phyloP scores from a whole-genome alignment of 495 filamentous ascomycete genomes.

The Viridothelium virens region DNA sequence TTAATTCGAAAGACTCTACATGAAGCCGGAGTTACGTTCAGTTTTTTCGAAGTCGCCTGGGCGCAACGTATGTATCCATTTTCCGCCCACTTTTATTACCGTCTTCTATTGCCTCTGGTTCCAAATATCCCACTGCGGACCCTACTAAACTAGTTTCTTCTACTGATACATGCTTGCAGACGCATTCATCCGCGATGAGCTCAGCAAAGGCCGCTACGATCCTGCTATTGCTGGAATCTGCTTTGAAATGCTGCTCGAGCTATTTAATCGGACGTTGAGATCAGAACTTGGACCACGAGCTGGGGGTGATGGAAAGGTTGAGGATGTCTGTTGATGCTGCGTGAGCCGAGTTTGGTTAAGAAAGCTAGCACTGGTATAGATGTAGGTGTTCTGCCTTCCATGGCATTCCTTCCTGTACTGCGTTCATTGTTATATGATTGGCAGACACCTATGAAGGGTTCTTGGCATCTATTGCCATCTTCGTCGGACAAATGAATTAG shows the following conservation, averaged over 20 bases:
- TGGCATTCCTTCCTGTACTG: too few species aligned
- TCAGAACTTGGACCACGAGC: slow-evolving; percentile 58
- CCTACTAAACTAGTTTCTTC: not conserved
- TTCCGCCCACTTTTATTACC: not conserved
- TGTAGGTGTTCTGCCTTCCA: too few species aligned
- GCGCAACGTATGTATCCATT: slow-evolving; percentile 61
- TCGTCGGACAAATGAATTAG: too few species aligned
- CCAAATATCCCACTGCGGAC: not conserved
- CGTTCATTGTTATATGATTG: too few species aligned
- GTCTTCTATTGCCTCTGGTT: not conserved
- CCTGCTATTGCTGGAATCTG: slow-evolving; percentile 80
- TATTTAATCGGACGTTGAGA: slow-evolving; percentile 73
- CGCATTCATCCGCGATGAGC: slow-evolving; percentile 93
- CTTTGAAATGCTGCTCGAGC: slow-evolving; percentile 82
- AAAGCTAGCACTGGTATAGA: too few species aligned
- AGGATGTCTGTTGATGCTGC: slow-evolving; percentile 38
- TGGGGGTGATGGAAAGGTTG: slow-evolving; percentile 35
- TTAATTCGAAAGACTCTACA: slow-evolving; percentile 77
- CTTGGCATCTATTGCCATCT: too few species aligned
- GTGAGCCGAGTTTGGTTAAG: too few species aligned
- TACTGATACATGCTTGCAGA: slow-evolving; percentile 34
- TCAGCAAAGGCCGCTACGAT: slow-evolving; percentile 89
- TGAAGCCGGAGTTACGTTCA: slow-evolving; percentile 64
- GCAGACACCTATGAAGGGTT: too few species aligned
- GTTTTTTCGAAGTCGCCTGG: slow-evolving; percentile 83